Percentiles rank a stretch among this genome's conserved stretches.
phyloP scores from a whole-genome alignment of 1,284 basidiomycete species.

The Leccinum cinnamomeum region DNA sequence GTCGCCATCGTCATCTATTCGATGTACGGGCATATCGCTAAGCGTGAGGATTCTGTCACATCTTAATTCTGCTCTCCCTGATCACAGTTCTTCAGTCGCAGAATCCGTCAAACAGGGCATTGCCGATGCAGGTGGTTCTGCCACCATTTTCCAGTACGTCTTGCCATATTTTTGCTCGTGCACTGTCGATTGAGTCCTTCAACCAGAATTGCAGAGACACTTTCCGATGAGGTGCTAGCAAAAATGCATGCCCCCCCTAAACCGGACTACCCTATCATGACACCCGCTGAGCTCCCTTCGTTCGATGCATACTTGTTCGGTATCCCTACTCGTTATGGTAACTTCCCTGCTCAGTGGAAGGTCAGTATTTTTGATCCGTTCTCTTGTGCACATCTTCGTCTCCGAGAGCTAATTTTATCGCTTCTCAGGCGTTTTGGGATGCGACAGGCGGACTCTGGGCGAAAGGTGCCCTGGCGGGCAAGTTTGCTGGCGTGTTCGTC shows the following conservation, averaged over 20 bases:
- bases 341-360: slow-evolving; percentile 40
- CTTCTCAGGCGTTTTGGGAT: slow-evolving; percentile 46
- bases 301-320: slow-evolving; percentile 43
- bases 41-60: slow-evolving; percentile 27
- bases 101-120: slow-evolving; percentile 51
- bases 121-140: slow-evolving; percentile 47
- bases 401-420: slow-evolving; percentile 8
- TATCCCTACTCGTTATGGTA: slow-evolving; percentile 50
- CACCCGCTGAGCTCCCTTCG: slow-evolving; percentile 43
- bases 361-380: slow-evolving; percentile 18
- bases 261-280: slow-evolving; percentile 48
- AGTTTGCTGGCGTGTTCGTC: slow-evolving; percentile 51
- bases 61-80: background rate
- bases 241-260: slow-evolving; percentile 56
- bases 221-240: slow-evolving; percentile 50
- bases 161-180: background rate
- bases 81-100: slow-evolving; percentile 39
- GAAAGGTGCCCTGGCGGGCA: slow-evolving; percentile 50
- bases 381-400: background rate
- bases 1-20: slow-evolving; percentile 52
- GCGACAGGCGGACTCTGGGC: slow-evolving; percentile 53
- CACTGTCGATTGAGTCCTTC: background rate
- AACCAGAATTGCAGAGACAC: slow-evolving; percentile 53
- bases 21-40: slow-evolving; percentile 50
- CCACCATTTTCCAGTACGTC: slow-evolving; percentile 44